Percentiles rank a stretch among this genome's conserved stretches.
Evolutionary conservation across 2,329 filamentous ascomycete species (phyloP).

Genomic region (Bertia moriformis): DNA sequence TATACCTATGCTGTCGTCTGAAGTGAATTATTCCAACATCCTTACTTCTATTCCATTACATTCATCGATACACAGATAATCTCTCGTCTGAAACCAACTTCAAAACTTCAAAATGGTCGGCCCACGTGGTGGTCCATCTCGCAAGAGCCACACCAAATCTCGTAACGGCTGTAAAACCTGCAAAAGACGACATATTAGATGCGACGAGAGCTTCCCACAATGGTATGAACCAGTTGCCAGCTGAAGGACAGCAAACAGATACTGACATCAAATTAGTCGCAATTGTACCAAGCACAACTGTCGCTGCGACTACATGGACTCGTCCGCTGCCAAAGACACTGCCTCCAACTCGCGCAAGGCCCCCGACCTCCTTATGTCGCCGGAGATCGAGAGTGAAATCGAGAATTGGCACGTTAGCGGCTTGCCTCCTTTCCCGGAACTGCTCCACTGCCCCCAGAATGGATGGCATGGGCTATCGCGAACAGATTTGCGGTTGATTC

Average conservation of each 20-base stretch:
- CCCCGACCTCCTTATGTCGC: constrained; percentile 34
- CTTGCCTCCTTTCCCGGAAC: constrained; percentile 44
- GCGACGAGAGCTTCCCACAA: constrained; percentile 57
- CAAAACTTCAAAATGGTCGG: constrained; percentile 1
- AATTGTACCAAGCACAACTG: constrained; percentile 62
- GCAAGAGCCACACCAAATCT: constrained; percentile 51
- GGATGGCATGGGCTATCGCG: constrained; percentile 41
- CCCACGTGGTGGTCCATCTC: neutral
- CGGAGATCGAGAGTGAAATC: constrained; percentile 44
- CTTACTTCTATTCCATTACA: too few species aligned
- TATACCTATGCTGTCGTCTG: too few species aligned
- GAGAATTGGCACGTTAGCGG: constrained; percentile 48
- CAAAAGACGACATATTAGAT: constrained; percentile 57
- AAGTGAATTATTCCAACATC: too few species aligned
- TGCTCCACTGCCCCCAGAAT: constrained; percentile 37
- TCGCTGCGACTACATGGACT: constrained; percentile 57
- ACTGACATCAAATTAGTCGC: constrained; percentile 25
- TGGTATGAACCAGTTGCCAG: constrained; percentile 28
- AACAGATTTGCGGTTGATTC: constrained; percentile 47
- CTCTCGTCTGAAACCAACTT: too few species aligned
- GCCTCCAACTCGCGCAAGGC: neutral
- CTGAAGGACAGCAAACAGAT: neutral
- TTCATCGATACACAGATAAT: too few species aligned
- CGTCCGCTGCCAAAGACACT: constrained; percentile 15
- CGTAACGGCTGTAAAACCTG: constrained; percentile 59